Conservation (phyloP, 495 filamentous ascomycete species). For the Aspergillus heteromorphus region DNA sequence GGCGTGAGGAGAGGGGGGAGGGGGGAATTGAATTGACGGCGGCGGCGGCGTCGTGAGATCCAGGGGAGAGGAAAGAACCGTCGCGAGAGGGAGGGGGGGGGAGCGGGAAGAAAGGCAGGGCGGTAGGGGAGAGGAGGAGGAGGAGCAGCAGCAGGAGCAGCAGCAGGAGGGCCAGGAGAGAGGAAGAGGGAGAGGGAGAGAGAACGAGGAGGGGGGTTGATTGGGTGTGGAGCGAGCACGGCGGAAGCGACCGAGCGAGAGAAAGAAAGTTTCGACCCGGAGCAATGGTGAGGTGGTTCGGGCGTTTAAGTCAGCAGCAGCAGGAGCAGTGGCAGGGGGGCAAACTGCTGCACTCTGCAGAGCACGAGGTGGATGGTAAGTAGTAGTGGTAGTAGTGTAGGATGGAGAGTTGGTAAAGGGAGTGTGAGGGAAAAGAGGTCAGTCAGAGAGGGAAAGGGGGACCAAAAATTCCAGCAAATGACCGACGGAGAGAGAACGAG, state of each 20-base stretch:
- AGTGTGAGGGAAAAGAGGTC: not conserved
- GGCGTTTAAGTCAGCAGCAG: conserved; percentile 10
- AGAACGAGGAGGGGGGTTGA: conserved; percentile 12
- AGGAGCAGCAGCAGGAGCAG: too few relatives aligned
- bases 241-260: conserved; percentile 25
- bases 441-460: not conserved
- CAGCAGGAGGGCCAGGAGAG: too few relatives aligned
- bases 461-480: not conserved
- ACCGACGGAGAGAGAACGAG: not conserved
- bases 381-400: not conserved
- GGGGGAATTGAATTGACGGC: conserved; percentile 18
- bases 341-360: not conserved
- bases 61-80: conserved; percentile 16
- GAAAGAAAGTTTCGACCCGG: conserved; percentile 19
- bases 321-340: not conserved
- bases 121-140: conserved; percentile 10
- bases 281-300: conserved; percentile 13
- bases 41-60: conserved; percentile 18
- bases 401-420: not conserved
- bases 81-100: conserved; percentile 18
- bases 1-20: conserved; percentile 18
- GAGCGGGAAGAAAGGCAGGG: conserved; percentile 9
- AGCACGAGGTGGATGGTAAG: not conserved
- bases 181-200: conserved; percentile 18
- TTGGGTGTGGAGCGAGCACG: conserved; percentile 23